Evolutionary conservation across 2,329 filamentous ascomycete species (phyloP), one percentile per base, ranked within the genome.

Genomic region (Dothistroma septosporum): DNA sequence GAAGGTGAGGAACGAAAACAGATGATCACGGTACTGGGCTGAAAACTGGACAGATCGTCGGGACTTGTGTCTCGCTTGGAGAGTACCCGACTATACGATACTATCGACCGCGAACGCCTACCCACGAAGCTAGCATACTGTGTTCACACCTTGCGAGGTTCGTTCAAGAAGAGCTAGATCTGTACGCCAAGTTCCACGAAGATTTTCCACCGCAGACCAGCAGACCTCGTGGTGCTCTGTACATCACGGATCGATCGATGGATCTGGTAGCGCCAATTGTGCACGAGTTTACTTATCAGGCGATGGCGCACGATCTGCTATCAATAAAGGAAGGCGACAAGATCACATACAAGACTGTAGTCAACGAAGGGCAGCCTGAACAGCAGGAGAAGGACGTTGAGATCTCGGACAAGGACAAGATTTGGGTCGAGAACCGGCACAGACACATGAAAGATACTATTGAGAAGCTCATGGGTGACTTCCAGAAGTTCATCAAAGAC

Each of bases 371-470:
- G 10, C 81, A 84, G 3, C 76, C 80, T 0, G 85, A 88, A 47
- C 84, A 88, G 31, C 86, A 95, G 73, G 85, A 90, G 62, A 96
- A 95, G 74, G 92, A 97, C 49, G 89, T 96, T 83, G 92, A 96
- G 69, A 88, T 99, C 53, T 83, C 83, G 33, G 94, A 99, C 66
- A 89, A 91, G 70, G 94, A 99, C 77, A 89, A 88, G 73, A 90
- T 99, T 52, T 99, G 94, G 94, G 87, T 96, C 24, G 90, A 94
- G 62, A 96, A 96, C 72, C 85, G 94, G 58, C 94, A 99, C 76
- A 84, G 87, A 56, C 94, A 99, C 76, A 99, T 99, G 94, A 96
- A 96, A 74, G 92, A 97, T 74, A 94, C 94, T 2, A 92, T 97
- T 69, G 90, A 93, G 72, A 95, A 93, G 75, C 81, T 99, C 62